phyloP scores from a whole-genome alignment of 2,329 filamentous ascomycete species.

The Xylaria sp. region DNA sequence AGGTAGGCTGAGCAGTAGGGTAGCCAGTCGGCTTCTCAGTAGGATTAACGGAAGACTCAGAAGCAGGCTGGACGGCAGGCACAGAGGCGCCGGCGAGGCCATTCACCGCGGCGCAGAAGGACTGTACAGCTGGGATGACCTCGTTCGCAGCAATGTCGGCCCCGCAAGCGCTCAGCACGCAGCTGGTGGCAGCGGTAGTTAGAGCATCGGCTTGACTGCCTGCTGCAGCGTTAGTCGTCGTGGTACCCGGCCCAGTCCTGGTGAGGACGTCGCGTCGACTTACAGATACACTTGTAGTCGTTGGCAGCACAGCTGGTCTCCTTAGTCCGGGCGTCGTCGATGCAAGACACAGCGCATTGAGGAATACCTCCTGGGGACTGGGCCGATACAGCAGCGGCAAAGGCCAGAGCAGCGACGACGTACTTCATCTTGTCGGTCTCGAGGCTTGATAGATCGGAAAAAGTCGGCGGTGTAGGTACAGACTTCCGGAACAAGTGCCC shows the following conservation, averaged over 20 bases:
- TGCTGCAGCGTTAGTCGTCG: conserved; percentile 8
- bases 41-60: background rate
- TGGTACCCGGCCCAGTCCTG: background rate
- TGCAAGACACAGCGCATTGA: conserved; percentile 33
- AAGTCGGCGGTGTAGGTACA: conserved; percentile 8
- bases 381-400: conserved; percentile 31
- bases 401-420: conserved; percentile 28
- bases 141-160: conserved; percentile 26
- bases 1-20: conserved; percentile 4
- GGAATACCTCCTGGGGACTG: conserved; percentile 36
- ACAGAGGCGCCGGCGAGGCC: conserved; percentile 12
- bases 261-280: conserved; percentile 1
- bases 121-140: conserved; percentile 33
- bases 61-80: background rate
- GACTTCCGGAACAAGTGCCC: conserved; percentile 10
- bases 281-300: conserved; percentile 39
- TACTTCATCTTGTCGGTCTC: conserved; percentile 36
- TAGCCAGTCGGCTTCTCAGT: background rate
- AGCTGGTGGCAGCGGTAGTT: conserved; percentile 28
- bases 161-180: conserved; percentile 33
- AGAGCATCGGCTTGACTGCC: conserved; percentile 28
- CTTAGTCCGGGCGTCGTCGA: conserved; percentile 27
- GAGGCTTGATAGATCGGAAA: background rate
- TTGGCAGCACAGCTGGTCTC: conserved; percentile 27
- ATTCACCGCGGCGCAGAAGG: conserved; percentile 32